phyloP scores from a whole-genome alignment of 208 protist genomes.

The Trypanosoma congolense region DNA sequence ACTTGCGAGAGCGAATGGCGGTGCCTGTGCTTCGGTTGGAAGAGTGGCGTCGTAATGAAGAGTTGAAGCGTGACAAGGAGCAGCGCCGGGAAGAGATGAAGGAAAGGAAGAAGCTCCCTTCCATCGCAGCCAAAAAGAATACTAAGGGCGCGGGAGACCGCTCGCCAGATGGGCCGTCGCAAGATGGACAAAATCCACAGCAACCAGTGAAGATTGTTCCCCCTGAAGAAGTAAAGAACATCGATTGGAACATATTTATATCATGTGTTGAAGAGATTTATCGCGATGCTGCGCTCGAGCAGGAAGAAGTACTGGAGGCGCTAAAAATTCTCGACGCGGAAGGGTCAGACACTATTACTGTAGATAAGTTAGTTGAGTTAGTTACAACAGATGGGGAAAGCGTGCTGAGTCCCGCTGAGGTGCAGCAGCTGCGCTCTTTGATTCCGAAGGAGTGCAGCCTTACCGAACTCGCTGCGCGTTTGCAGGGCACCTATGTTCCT shows the following conservation, averaged over 20 bases:
- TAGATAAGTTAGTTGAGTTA: conserved; percentile 50
- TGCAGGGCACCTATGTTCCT: conserved; percentile 79
- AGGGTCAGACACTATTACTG: conserved; percentile 29
- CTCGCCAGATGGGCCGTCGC: conserved; percentile 15
- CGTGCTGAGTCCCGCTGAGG: conserved; percentile 74
- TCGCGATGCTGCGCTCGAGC: conserved; percentile 59
- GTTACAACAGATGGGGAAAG: conserved; percentile 79
- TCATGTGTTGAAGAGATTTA: conserved; percentile 80
- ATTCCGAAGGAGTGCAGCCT: conserved; percentile 43
- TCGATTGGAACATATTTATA: conserved; percentile 92
- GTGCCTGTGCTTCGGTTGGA: conserved; percentile 72
- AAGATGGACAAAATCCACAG: conserved; percentile 28
- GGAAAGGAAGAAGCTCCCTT: conserved; percentile 33
- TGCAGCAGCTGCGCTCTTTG: conserved; percentile 47
- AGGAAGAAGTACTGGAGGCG: conserved; percentile 54
- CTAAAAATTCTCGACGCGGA: conserved; percentile 52
- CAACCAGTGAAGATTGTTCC: conserved; percentile 54
- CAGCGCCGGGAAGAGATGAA: conserved; percentile 65
- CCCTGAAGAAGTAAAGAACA: conserved; percentile 89
- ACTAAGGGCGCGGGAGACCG: conserved; percentile 42
- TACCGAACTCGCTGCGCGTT: conserved; percentile 66
- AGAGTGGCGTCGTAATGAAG: conserved; percentile 83
- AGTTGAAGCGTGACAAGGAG: conserved; percentile 75
- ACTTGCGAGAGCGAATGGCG: conserved; percentile 64
- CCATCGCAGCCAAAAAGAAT: conserved; percentile 15